These are phyloP conservation scores for Shiraia sp. DNA, from an alignment of 2,329 filamentous ascomycete genomes.

Conservation along the genomic window DNA sequence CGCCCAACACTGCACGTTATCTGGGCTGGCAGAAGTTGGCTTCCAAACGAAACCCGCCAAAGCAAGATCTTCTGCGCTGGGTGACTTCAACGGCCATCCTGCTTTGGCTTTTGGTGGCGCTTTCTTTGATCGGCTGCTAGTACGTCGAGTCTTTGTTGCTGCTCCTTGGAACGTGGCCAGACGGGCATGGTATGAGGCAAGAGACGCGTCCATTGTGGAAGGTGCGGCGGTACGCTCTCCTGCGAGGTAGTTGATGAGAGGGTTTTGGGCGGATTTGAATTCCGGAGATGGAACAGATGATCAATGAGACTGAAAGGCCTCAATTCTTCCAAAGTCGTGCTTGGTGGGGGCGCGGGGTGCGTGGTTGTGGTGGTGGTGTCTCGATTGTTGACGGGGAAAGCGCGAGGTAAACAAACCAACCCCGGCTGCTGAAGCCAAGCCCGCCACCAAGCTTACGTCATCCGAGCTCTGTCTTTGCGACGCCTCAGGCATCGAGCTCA, in stretches of 20 bases:
- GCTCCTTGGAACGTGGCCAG: constrained; percentile 76
- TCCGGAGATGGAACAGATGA: no score
- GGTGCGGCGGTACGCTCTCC: background rate
- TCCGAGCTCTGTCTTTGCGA: constrained; percentile 19
- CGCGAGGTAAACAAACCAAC: constrained; percentile 8
- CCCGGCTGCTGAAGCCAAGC: constrained; percentile 1
- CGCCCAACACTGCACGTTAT: constrained; percentile 89
- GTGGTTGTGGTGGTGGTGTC: background rate
- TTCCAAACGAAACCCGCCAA: constrained; percentile 89
- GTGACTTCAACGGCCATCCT: constrained; percentile 76
- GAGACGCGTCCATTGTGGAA: constrained; percentile 37
- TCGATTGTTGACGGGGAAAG: constrained; percentile 12
- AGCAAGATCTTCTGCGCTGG: constrained; percentile 75
- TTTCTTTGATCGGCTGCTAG: constrained; percentile 67
- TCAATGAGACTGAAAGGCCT: no score
- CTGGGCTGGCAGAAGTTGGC: constrained; percentile 72
- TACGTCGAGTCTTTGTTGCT: constrained; percentile 69
- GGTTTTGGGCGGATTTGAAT: no score
- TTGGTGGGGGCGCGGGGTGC: no score
- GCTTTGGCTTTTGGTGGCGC: constrained; percentile 37
- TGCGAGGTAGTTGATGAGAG: background rate
- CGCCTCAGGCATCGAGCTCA: constrained; percentile 22
- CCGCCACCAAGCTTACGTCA: constrained; percentile 27
- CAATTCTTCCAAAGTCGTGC: no score
- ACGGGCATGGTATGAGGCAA: constrained; percentile 73